Evolutionary conservation across 495 filamentous ascomycete species (phyloP).

Genomic region (Podospora appendiculata): DNA sequence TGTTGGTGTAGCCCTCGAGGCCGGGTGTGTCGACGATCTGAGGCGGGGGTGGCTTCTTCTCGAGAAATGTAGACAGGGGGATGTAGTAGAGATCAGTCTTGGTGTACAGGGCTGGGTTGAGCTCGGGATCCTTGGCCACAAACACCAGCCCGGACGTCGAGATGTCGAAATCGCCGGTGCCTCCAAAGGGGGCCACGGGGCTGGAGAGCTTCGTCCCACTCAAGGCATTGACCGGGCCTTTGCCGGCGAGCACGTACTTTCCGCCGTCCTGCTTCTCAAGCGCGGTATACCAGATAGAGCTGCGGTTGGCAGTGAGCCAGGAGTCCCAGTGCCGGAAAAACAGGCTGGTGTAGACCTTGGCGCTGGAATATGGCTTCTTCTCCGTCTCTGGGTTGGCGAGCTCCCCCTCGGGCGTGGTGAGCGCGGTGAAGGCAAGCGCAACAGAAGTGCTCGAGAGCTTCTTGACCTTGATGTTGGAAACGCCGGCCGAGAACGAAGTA

Average conservation of each 20-base stretch:
- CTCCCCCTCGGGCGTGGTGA: constrained; percentile 52
- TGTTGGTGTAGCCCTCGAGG: constrained; percentile 63
- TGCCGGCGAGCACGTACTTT: constrained; percentile 30
- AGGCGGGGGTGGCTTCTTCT: constrained; percentile 36
- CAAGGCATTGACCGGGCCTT: constrained; percentile 50
- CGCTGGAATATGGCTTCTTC: constrained; percentile 48
- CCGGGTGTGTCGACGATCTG: constrained; percentile 39
- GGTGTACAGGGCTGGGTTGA: constrained; percentile 74
- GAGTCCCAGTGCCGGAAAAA: constrained; percentile 75
- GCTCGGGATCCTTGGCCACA: constrained; percentile 72
- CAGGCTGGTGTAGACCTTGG: constrained; percentile 58
- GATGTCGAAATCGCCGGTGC: constrained; percentile 50
- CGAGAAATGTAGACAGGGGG: constrained; percentile 52
- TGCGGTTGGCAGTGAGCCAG: constrained; percentile 61
- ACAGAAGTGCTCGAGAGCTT: constrained; percentile 52
- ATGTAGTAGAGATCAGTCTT: constrained; percentile 71
- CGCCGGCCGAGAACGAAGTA: constrained; percentile 54
- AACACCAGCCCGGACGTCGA: constrained; percentile 59
- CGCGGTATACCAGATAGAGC: constrained; percentile 64
- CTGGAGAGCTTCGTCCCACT: constrained; percentile 49
- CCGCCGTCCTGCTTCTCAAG: constrained; percentile 41
- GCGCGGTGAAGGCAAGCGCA: constrained; percentile 60
- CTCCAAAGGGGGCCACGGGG: constrained; percentile 52
- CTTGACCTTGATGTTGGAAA: constrained; percentile 69
- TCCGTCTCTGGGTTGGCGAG: constrained; percentile 54